phyloP scores from a whole-genome alignment of 1,284 basidiomycete species.

The Megacollybia platyphylla region DNA sequence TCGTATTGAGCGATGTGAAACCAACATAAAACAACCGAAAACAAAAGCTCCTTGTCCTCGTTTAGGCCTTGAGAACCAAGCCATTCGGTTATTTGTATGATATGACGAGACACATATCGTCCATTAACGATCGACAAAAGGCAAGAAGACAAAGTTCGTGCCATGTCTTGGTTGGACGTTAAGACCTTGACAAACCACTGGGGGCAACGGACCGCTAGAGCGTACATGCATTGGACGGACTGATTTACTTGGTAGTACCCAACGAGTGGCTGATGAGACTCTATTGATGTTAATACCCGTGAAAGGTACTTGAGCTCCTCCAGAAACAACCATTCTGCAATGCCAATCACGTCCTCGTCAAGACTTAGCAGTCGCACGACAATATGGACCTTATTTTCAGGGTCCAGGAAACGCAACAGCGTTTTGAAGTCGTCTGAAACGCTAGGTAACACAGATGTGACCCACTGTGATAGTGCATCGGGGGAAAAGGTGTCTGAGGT shows the following conservation, averaged over 20 bases:
- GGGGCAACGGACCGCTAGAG: conserved; percentile 5
- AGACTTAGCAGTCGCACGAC: conserved; percentile 42
- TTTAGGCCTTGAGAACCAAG: no score
- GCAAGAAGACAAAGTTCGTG: conserved; percentile 14
- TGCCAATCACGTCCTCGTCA: conserved; percentile 41
- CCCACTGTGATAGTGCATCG: conserved; percentile 28
- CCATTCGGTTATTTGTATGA: conserved; percentile 11
- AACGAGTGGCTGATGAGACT: conserved; percentile 16
- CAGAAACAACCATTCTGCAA: conserved; percentile 60
- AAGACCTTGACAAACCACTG: conserved; percentile 6
- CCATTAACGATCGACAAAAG: conserved; percentile 19
- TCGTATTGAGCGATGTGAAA: conserved; percentile 6
- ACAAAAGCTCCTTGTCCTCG: no score
- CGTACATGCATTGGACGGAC: conserved; percentile 6
- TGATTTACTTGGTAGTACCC: conserved; percentile 11
- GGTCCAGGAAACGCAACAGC: conserved; percentile 45
- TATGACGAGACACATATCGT: conserved; percentile 18
- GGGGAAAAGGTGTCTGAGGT: conserved; percentile 12
- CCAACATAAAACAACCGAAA: no score
- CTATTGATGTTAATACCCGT: conserved; percentile 17
- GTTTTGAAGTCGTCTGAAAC: conserved; percentile 36
- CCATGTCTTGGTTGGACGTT: conserved; percentile 15
- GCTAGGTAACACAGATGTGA: conserved; percentile 40
- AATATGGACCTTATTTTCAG: conserved; percentile 38
- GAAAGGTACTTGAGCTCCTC: conserved; percentile 42